Percentiles rank a stretch among this genome's conserved stretches.
These are phyloP conservation scores for Podospora australis DNA, from an alignment of 495 filamentous ascomycete species.

Conservation along the genomic window DNA sequence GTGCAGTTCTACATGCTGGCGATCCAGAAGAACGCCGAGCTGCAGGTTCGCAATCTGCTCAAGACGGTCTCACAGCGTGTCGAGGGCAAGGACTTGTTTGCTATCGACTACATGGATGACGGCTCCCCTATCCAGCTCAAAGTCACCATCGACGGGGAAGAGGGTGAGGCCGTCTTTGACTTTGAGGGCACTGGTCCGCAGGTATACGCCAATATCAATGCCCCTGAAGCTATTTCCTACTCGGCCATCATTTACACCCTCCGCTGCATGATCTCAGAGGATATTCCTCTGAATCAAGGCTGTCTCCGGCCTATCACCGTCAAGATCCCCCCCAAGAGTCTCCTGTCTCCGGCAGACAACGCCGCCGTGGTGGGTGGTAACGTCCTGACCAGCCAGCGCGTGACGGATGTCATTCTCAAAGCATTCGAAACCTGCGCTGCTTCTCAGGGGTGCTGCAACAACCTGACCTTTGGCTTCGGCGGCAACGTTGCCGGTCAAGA, in stretches of 20 bases:
- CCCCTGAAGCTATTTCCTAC: slow-evolving; percentile 89
- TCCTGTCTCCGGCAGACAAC: slow-evolving; percentile 78
- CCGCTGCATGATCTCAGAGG: slow-evolving; percentile 82
- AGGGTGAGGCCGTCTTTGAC: slow-evolving; percentile 86
- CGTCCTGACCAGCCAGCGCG: slow-evolving; percentile 82
- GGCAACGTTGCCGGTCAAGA: slow-evolving; percentile 60
- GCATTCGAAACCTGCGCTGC: slow-evolving; percentile 89
- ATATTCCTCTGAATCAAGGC: slow-evolving; percentile 95
- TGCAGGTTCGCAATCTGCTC: slow-evolving; percentile 77
- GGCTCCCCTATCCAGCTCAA: slow-evolving; percentile 81
- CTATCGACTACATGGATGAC: slow-evolving; percentile 90
- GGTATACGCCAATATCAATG: slow-evolving; percentile 93
- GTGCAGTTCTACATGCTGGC: slow-evolving; percentile 95
- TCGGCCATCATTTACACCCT: slow-evolving; percentile 96
- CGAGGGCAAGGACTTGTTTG: slow-evolving; percentile 64
- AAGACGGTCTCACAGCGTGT: slow-evolving; percentile 72
- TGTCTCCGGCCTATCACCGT: slow-evolving; percentile 85
- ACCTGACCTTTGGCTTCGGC: slow-evolving; percentile 79
- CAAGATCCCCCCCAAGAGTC: slow-evolving; percentile 71
- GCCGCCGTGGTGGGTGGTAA: slow-evolving; percentile 96
- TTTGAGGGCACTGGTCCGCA: slow-evolving; percentile 87
- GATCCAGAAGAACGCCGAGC: slow-evolving; percentile 89
- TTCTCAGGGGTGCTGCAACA: slow-evolving; percentile 89
- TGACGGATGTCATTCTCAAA: slow-evolving; percentile 89
- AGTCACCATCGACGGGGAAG: slow-evolving; percentile 72